Conservation (phyloP, 148 eudicot species). For the Cornus suecica region DNA sequence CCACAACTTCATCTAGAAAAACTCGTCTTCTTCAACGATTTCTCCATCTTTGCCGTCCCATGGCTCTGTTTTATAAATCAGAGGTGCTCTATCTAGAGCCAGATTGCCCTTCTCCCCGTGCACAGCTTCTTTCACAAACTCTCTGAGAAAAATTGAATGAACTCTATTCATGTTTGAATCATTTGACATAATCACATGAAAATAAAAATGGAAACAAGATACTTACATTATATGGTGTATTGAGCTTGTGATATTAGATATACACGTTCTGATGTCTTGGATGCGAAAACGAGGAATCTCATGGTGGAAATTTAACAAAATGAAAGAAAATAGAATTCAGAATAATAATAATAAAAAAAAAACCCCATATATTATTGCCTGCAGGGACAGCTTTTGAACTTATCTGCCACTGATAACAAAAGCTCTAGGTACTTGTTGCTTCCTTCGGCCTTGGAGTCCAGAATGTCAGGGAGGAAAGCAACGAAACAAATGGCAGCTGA, state of each 20-base stretch:
- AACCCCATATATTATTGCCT: slow-evolving; percentile 40
- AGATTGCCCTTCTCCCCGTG: slow-evolving; percentile 86
- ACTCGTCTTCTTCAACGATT: slow-evolving; percentile 88
- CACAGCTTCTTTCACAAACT: slow-evolving; percentile 86
- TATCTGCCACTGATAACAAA: slow-evolving; percentile 78
- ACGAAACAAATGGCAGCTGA: slow-evolving; percentile 95
- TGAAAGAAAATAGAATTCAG: neutral
- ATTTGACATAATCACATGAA: neutral
- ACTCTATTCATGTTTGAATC: neutral
- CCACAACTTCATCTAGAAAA: slow-evolving; percentile 96
- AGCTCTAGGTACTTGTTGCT: slow-evolving; percentile 82
- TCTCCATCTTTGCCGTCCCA: slow-evolving; percentile 99
- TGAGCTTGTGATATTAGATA: neutral
- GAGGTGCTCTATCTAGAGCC: slow-evolving; percentile 50
- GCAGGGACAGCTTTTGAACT: slow-evolving; percentile 86
- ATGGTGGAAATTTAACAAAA: neutral
- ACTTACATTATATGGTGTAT: slow-evolving; percentile 63
- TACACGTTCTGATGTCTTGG: neutral
- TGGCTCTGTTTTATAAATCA: slow-evolving; percentile 53
- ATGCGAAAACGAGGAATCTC: neutral
- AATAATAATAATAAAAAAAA: too few species aligned
- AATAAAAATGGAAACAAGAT: slow-evolving; percentile 3
- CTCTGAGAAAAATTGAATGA: slow-evolving; percentile 48
- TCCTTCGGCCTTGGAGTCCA: slow-evolving; percentile 94
- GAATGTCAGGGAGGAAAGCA: slow-evolving; percentile 87